Conservation (phyloP, 2,329 filamentous ascomycete genomes). For the Colletotrichum sp. region DNA sequence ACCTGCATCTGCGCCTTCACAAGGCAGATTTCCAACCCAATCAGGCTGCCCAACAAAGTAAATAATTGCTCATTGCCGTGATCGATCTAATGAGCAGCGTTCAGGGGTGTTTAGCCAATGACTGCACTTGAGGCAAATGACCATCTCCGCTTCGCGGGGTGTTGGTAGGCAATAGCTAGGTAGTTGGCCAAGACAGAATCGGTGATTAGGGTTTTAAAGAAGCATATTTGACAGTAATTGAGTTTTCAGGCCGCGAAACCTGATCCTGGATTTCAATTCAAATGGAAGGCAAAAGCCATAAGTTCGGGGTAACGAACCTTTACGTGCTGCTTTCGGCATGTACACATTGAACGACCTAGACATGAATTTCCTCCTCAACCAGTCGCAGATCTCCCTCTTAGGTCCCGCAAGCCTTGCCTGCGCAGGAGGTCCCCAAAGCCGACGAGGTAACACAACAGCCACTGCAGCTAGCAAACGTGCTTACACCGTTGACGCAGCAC, state of each 20-base stretch:
- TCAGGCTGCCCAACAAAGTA: neutral
- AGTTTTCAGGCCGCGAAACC: too few relatives aligned
- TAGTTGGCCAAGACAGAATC: rapidly evolving
- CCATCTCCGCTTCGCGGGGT: neutral
- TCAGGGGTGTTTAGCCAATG: neutral
- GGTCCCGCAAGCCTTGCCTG: neutral
- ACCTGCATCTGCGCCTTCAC: neutral
- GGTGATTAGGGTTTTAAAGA: too few relatives aligned
- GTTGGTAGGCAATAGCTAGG: rapidly evolving
- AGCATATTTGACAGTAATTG: too few relatives aligned
- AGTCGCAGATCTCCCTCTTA: neutral
- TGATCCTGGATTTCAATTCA: too few relatives aligned
- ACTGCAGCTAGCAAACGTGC: neutral
- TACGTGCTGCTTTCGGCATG: too few relatives aligned
- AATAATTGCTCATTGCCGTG: too few relatives aligned
- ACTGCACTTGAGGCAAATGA: neutral
- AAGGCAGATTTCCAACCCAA: neutral
- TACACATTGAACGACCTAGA: rapidly evolving
- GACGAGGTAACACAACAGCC: neutral
- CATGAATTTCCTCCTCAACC: neutral
- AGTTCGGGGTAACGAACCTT: too few relatives aligned
- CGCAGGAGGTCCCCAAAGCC: neutral
- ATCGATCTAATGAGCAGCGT: neutral
- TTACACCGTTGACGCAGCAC: neutral
- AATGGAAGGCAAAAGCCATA: too few relatives aligned